phyloP scores from a whole-genome alignment of 345 rosid species.

The Ricinus communis region DNA sequence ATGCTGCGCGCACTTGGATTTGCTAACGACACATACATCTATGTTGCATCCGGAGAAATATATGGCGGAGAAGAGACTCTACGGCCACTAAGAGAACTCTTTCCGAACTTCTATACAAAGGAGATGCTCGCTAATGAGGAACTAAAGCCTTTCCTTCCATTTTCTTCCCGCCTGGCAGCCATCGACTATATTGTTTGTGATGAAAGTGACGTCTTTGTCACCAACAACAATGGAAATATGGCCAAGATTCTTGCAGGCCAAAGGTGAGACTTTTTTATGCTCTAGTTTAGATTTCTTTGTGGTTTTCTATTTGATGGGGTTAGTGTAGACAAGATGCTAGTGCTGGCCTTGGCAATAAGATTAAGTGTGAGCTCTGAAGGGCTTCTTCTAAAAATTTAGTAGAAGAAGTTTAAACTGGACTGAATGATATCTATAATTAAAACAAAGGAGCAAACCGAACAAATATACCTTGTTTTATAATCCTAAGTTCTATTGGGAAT shows the following conservation, averaged over 20 bases:
- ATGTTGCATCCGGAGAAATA: constrained; percentile 98
- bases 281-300: background rate
- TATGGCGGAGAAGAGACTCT: constrained; percentile 94
- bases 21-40: constrained; percentile 74
- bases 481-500: background rate
- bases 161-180: constrained; percentile 91
- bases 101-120: constrained; percentile 92
- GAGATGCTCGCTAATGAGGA: constrained; percentile 85
- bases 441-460: background rate
- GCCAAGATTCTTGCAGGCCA: constrained; percentile 98
- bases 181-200: constrained; percentile 89
- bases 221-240: constrained; percentile 98
- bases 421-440: background rate
- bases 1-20: constrained; percentile 96
- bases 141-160: constrained; percentile 71
- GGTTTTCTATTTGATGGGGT: background rate
- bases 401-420: background rate
- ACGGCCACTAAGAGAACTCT: constrained; percentile 77
- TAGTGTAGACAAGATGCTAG: too few relatives aligned
- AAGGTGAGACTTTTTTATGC: constrained; percentile 57
- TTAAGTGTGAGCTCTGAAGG: background rate
- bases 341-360: too few relatives aligned
- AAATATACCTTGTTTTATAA: background rate
- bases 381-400: background rate
- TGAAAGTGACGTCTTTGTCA: constrained; percentile 91